phyloP scores from a whole-genome alignment of 2,329 filamentous ascomycete species.

The Boeremia exigua region DNA sequence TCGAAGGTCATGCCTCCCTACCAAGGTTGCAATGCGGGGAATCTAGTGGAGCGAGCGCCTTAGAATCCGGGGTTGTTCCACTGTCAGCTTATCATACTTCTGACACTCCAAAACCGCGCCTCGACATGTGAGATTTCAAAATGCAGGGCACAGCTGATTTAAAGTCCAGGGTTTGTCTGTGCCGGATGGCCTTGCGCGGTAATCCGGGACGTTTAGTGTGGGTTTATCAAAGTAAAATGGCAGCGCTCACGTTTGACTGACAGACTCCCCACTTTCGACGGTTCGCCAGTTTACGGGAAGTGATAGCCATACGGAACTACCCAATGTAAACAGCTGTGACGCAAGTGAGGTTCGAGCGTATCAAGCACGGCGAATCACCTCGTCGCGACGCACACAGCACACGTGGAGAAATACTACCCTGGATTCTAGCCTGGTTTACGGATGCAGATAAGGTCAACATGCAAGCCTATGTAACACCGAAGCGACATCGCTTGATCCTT shows the following conservation, averaged over 20 bases:
- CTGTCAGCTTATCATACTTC: not conserved
- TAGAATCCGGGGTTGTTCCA: conserved; percentile 7
- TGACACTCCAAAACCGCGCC: not conserved
- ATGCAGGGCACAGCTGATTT: not conserved
- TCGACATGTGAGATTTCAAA: not conserved
- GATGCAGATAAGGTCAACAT: conserved; percentile 16
- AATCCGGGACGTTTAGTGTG: not conserved
- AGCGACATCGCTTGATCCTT: conserved; percentile 18
- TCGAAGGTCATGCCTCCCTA: not conserved
- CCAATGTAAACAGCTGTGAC: conserved; percentile 3
- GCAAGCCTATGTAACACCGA: conserved; percentile 25
- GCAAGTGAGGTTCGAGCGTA: conserved; percentile 11
- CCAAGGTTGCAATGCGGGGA: conserved; percentile 10
- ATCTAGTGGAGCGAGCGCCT: conserved; percentile 7
- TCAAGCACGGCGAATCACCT: conserved; percentile 4
- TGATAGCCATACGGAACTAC: conserved; percentile 5
- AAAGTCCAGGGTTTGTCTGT: not conserved
- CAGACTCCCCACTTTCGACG: conserved; percentile 16
- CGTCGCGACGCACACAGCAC: not conserved
- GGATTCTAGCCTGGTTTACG: conserved; percentile 5
- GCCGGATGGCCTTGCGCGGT: not conserved
- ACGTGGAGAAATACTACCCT: conserved; percentile 25
- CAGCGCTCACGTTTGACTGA: conserved; percentile 10
- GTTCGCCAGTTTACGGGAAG: conserved; percentile 15
- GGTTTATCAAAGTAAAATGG: conserved; percentile 3